Base-by-base conservation (phyloP, 805 yeast genomes). In the Candida boidinii region DNA sequence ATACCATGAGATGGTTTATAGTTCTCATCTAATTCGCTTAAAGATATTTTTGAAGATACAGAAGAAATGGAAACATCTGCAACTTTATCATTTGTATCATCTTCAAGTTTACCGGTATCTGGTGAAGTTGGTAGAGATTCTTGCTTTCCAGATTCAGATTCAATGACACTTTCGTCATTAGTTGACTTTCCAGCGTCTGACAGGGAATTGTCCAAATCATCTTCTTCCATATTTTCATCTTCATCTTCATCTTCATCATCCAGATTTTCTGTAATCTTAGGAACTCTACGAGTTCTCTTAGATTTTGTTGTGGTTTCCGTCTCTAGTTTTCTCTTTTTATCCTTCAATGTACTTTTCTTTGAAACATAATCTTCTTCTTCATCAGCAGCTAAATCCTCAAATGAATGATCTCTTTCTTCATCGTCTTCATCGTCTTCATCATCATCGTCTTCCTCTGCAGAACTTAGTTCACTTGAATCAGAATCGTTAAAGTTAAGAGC, bases 1-100 rank as follows among this genome's bases (percentile, higher is more conserved):
- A 41, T 35, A 1, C 51, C 66, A 3, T 68, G 58, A 0, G 71
- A 57, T 1, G 94, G 85, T 35, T 62, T 60, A 45, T 70, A 80
- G 17, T 45, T 40, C 15, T 39, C 43, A 17, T 60, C 63, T 25
- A 52, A 41, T 3, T 39, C 44, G 29, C 49, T 46, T 30, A 35
- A 46, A 19, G n/a, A n/a, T n/a, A n/a, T n/a, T n/a, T n/a, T n/a
- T n/a, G n/a, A n/a, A n/a, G n/a, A n/a, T n/a, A n/a, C n/a, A n/a
- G n/a, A n/a, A n/a, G n/a, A n/a, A n/a, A n/a, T n/a, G 45, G 52
- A 33, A 35, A 35, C 34, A 10, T 37, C 39, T 11, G 30, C 49
- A 29, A 23, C 52, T 20, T 31, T 44, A 10, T 35, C 49, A n/a
- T 39, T 43, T 7, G 32, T 48, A 21, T 31, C 46, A 23, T 42